Evolutionary conservation across 352 stramenopile species (phyloP).

Genomic region (Globisporangium paddicum): DNA sequence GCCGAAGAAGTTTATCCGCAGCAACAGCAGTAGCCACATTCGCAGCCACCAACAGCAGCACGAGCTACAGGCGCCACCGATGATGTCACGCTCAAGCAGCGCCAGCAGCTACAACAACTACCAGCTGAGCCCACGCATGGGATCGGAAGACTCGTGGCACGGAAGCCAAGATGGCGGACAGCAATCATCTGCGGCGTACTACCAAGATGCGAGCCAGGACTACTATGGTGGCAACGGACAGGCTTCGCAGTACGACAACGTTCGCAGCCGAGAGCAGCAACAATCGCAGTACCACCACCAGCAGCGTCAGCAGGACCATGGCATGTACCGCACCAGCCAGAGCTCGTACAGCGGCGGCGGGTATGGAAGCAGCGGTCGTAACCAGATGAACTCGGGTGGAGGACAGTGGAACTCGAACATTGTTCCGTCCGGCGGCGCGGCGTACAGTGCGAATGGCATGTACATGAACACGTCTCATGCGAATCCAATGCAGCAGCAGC

Average conservation of each 20-base stretch:
- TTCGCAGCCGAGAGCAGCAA: conserved; percentile 11
- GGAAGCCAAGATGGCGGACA: conserved; percentile 35
- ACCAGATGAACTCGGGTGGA: conserved; percentile 10
- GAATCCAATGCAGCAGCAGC: conserved; percentile 25
- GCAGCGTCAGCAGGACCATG: conserved; percentile 31
- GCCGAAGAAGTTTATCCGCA: conserved; percentile 30
- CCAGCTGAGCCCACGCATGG: conserved; percentile 39
- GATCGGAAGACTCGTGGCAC: conserved; percentile 46
- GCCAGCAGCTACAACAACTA: conserved; percentile 32
- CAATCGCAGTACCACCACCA: conserved; percentile 24
- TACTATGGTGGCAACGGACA: conserved; percentile 27
- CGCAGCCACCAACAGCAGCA: conserved; percentile 16
- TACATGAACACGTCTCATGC: conserved; percentile 36
- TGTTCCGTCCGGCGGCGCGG: not conserved
- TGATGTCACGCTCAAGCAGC: conserved; percentile 35
- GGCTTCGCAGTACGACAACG: conserved; percentile 3
- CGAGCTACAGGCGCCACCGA: conserved; percentile 27
- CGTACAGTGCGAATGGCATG: conserved; percentile 35
- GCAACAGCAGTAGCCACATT: conserved; percentile 10
- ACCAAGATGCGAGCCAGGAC: conserved; percentile 36
- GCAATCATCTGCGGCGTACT: conserved; percentile 24
- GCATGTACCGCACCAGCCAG: conserved; percentile 14
- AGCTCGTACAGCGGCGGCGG: conserved; percentile 7
- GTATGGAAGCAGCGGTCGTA: conserved; percentile 2
- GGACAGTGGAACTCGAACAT: conserved; percentile 38